Evolutionary conservation across 2,329 filamentous ascomycete species (phyloP), one percentile per base, ranked within the genome.

Genomic region (Diaporthe velutina): DNA sequence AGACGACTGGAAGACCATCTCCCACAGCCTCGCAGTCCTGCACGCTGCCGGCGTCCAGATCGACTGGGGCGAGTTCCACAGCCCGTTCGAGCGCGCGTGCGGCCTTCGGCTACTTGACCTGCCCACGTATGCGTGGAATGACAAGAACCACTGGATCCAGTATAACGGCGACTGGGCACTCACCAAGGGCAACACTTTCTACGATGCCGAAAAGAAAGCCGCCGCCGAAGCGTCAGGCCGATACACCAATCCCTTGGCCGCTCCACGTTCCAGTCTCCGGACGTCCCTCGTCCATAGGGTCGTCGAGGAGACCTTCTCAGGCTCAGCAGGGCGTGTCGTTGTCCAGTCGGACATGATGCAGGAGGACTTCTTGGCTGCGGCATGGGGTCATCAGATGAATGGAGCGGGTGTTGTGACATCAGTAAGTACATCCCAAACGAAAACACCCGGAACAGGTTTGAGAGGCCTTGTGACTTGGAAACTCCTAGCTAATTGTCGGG

Each of bases 121-220:
- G 10, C 71, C 71, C 1, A 58, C 30, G 22, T 68, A 73, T 8
- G 71, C 61, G 2, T 73, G 50, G 60, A 58, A 73, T 6, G 19
- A 67, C 28, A 57, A 55, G 30, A 73, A 38, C 2, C 28, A 73
- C 40, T 58, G 71, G 60, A 60, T 73, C 13, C 55, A 70, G 35
- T 70, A 57, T 10, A 28, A 42, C 1, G 70, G 70, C 28, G 70
- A 54, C 15, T 72, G 70, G 70, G 25, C 17, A 3, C 22, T 71
- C 0, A 72, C 45, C 1, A 72, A 72, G 45, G 70, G 57, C 4
- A 60, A 92, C 81, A 83, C 82, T 76, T 73, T 76, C 67, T 75
- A 78, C 61, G 74, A 77, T 71, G 77, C 78, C 4, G 35, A 38
- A 4, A 35, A 55, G 30, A 35, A 33, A 6, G 28, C 28, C 4